These are phyloP conservation scores for Kazachstania sp. DNA, from an alignment of 1,139 yeast species.

Conservation along the genomic window DNA sequence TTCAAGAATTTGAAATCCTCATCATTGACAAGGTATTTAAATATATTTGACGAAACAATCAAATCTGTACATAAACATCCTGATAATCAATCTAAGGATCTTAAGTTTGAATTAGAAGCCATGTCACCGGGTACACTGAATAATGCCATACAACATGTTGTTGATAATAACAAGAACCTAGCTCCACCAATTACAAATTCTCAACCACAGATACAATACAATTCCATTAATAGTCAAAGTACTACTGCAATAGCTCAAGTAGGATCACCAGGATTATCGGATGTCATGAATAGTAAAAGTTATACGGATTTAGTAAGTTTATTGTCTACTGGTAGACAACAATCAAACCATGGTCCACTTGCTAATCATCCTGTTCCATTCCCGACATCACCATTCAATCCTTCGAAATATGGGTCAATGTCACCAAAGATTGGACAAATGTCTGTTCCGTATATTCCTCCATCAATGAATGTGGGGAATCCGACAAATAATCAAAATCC, in stretches of 20 bases:
- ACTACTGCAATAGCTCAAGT: background rate
- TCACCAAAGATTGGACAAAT: slow-evolving; percentile 3
- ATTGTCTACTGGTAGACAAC: slow-evolving; percentile 8
- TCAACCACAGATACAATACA: background rate
- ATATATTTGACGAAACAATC: background rate
- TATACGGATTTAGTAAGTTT: slow-evolving; percentile 15
- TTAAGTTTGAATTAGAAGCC: background rate
- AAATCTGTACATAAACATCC: background rate
- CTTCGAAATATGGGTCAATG: background rate
- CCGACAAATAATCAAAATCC: background rate
- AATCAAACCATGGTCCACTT: background rate
- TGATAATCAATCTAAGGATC: background rate
- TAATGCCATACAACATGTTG: background rate
- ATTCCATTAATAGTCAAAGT: background rate
- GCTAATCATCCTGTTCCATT: background rate
- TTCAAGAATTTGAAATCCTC: slow-evolving; percentile 4
- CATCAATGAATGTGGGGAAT: background rate
- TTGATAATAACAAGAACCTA: background rate
- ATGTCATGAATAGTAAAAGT: slow-evolving; percentile 7
- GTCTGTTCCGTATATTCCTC: slow-evolving; percentile 6
- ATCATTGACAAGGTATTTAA: background rate
- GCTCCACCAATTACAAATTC: background rate
- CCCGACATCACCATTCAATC: background rate
- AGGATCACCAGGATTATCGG: slow-evolving; percentile 4
- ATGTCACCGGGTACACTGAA: background rate